phyloP scores from a whole-genome alignment of 106 monocot species.

The Xerophyta viscosa region DNA sequence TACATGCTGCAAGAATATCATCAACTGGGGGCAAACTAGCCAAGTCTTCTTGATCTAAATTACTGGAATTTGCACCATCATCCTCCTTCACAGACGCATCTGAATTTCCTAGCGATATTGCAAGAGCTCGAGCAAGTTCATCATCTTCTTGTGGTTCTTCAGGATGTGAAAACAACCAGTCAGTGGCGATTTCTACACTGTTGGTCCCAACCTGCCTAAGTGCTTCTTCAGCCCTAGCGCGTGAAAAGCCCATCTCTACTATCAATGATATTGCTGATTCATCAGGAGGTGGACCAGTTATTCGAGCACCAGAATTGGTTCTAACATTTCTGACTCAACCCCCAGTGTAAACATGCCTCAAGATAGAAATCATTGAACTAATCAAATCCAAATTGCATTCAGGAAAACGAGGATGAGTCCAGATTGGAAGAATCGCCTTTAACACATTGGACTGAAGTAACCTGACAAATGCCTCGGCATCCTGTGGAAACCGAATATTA shows the following conservation, averaged over 20 bases:
- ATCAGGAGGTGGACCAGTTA: conserved; percentile 74
- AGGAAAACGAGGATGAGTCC: conserved; percentile 76
- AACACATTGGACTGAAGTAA: conserved; percentile 83
- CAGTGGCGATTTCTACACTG: conserved; percentile 93
- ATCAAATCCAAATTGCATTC: conserved; percentile 81
- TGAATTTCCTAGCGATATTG: conserved; percentile 84
- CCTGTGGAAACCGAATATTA: conserved; percentile 45
- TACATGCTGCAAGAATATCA: conserved; percentile 72
- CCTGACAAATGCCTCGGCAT: conserved; percentile 82
- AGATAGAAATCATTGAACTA: conserved; percentile 66
- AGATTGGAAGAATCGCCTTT: conserved; percentile 89
- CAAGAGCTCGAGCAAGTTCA: conserved; percentile 98
- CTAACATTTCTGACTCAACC: conserved; percentile 57
- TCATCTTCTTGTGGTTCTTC: conserved; percentile 98
- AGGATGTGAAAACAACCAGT: conserved; percentile 96
- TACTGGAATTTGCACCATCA: conserved; percentile 17
- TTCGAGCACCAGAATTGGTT: conserved; percentile 33
- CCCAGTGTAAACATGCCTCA: conserved; percentile 91
- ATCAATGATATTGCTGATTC: conserved; percentile 84
- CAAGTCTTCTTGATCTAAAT: conserved; percentile 40
- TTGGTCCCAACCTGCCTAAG: conserved; percentile 89
- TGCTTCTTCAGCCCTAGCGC: conserved; percentile 93
- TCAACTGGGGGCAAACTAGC: conserved; percentile 65
- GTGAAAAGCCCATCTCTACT: conserved; percentile 93
- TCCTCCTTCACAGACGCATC: conserved; percentile 44